A percentile compares a stretch with the other conserved stretches of the same genome.
Evolutionary conservation across 495 filamentous ascomycete species (phyloP).

Genomic region (Sphaerosporella brunnea): DNA sequence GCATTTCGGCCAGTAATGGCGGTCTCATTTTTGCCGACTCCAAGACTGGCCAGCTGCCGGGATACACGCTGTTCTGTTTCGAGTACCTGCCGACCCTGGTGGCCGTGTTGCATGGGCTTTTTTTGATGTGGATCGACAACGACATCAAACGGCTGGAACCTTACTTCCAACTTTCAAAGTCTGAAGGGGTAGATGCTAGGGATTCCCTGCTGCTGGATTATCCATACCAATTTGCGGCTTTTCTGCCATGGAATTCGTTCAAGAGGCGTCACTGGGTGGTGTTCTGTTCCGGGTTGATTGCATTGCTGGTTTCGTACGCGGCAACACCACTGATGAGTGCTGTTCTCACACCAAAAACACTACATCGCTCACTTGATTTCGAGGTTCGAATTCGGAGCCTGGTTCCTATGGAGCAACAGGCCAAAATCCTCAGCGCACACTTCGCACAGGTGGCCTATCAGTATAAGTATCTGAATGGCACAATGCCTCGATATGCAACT

Average conservation of each 20-base stretch:
- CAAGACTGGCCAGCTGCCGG: not conserved
- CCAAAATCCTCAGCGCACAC: slow-evolving; percentile 9
- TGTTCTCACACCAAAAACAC: slow-evolving; percentile 26
- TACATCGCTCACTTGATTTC: not conserved
- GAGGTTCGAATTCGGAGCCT: slow-evolving; percentile 9
- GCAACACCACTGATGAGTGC: slow-evolving; percentile 30
- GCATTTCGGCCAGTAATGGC: not conserved
- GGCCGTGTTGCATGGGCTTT: slow-evolving; percentile 29
- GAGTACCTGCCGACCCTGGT: slow-evolving; percentile 29
- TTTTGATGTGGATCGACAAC: slow-evolving; percentile 33
- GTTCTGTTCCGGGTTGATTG: slow-evolving; percentile 25
- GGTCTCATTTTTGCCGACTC: not conserved
- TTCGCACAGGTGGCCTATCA: slow-evolving; percentile 27
- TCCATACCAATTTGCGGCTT: slow-evolving; percentile 31
- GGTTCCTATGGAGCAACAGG: slow-evolving; percentile 11
- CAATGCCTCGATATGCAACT: slow-evolving; percentile 30
- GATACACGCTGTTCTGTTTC: slow-evolving; percentile 2
- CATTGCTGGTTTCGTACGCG: slow-evolving; percentile 29
- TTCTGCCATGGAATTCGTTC: slow-evolving; percentile 29
- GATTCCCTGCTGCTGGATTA: slow-evolving; percentile 33
- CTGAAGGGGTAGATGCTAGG: slow-evolving; percentile 26
- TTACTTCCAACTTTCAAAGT: slow-evolving; percentile 31
- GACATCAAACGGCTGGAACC: slow-evolving; percentile 33
- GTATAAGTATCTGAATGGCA: slow-evolving; percentile 27
- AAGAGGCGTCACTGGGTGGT: slow-evolving; percentile 29